phyloP scores from a whole-genome alignment of 2,329 filamentous ascomycete species.

The Aspergillus neotritici region DNA sequence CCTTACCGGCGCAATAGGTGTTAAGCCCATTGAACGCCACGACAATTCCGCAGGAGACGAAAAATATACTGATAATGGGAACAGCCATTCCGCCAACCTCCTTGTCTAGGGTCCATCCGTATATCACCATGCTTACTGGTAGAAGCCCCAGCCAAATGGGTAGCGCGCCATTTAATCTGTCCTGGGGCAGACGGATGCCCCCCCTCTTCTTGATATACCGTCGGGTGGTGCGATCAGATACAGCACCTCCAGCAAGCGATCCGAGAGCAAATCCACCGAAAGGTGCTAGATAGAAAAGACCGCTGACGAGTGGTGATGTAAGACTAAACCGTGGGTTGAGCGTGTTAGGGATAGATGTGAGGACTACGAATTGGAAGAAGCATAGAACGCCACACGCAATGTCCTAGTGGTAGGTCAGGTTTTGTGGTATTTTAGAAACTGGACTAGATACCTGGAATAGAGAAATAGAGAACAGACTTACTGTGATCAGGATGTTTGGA shows the following conservation, averaged over 20 bases:
- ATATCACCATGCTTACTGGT: constrained; percentile 60
- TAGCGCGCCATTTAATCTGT: constrained; percentile 57
- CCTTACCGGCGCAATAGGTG: constrained; percentile 52
- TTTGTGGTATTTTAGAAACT: not conserved
- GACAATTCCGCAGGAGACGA: constrained; percentile 65
- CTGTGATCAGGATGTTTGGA: too few species aligned
- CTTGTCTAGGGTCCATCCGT: constrained; percentile 60
- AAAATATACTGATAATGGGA: constrained; percentile 66
- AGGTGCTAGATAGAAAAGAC: constrained; percentile 69
- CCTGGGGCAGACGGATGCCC: constrained; percentile 62
- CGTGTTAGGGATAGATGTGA: constrained; percentile 65
- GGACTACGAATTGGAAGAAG: constrained; percentile 66
- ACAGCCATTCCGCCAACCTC: constrained; percentile 48
- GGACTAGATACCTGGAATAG: constrained; percentile 40
- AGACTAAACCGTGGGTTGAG: constrained; percentile 68
- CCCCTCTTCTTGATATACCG: constrained; percentile 54
- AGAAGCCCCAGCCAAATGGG: constrained; percentile 54
- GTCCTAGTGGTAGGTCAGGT: constrained; percentile 17
- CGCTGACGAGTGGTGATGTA: constrained; percentile 58
- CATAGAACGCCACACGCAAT: constrained; percentile 47
- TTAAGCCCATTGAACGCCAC: constrained; percentile 71
- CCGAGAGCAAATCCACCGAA: constrained; percentile 64
- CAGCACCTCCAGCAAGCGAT: constrained; percentile 63
- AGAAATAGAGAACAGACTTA: constrained; percentile 31
- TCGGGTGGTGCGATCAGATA: constrained; percentile 62